These are phyloP conservation scores for Tympanopsis confertula DNA, from an alignment of 2,329 filamentous ascomycete species.

Conservation along the genomic window DNA sequence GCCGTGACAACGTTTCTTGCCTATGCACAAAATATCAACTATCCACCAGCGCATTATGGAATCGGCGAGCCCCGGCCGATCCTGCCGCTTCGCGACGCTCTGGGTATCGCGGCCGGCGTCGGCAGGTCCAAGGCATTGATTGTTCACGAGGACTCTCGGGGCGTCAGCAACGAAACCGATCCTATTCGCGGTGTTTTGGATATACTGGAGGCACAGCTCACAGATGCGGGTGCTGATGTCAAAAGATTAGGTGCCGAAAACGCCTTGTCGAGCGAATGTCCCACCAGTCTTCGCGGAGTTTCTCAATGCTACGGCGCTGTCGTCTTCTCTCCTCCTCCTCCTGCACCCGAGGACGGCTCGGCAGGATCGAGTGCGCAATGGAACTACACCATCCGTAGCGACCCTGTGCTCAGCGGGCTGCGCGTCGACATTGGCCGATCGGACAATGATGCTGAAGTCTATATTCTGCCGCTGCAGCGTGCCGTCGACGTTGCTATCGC, in stretches of 20 bases:
- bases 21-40: conserved; percentile 73
- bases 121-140: conserved; percentile 64
- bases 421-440: conserved; percentile 42
- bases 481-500: conserved; percentile 68
- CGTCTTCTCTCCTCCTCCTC: conserved; percentile 58
- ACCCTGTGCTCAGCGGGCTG: conserved; percentile 61
- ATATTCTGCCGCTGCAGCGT: conserved; percentile 67
- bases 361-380: conserved; percentile 48
- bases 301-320: conserved; percentile 64
- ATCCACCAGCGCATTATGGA: conserved; percentile 65
- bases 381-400: conserved; percentile 78
- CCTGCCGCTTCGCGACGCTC: conserved; percentile 51
- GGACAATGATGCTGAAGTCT: conserved; percentile 64
- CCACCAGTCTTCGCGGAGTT: conserved; percentile 48
- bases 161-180: conserved; percentile 5
- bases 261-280: conserved; percentile 52
- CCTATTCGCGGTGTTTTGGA: conserved; percentile 41
- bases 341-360: conserved; percentile 53
- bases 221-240: conserved; percentile 40
- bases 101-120: conserved; percentile 37
- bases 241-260: conserved; percentile 38
- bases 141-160: conserved; percentile 66
- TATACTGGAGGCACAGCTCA: conserved; percentile 44
- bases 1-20: conserved; percentile 46
- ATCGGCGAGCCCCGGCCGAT: conserved; percentile 53